These are phyloP conservation scores for Phytophthora ramorum DNA, from an alignment of 352 stramenopile genomes.

Conservation along the genomic window DNA sequence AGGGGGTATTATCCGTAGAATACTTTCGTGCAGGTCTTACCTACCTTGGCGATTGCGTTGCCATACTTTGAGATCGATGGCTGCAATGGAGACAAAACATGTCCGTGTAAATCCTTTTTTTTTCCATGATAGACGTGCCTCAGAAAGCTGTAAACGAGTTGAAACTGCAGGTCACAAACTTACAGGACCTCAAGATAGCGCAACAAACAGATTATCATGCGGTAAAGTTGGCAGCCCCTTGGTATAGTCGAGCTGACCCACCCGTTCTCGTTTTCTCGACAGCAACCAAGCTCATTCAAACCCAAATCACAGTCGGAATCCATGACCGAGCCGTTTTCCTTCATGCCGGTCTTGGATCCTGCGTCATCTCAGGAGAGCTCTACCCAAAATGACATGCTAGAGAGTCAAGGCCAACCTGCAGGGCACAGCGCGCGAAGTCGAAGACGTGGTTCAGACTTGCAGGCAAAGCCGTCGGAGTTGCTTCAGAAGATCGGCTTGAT, in stretches of 20 bases:
- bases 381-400: neutral
- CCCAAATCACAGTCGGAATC: neutral
- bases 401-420: neutral
- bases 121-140: neutral
- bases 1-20: too few species aligned
- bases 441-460: constrained; percentile 6
- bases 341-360: neutral
- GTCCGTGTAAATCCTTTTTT: neutral
- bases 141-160: too few species aligned
- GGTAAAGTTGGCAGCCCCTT: neutral
- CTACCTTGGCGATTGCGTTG: too few species aligned
- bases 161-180: neutral
- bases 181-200: neutral
- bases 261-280: neutral
- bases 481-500: constrained; percentile 26
- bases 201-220: neutral
- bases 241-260: neutral
- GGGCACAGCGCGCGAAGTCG: constrained; percentile 8
- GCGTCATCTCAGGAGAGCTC: constrained; percentile 5
- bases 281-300: neutral
- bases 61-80: too few species aligned
- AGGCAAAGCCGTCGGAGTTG: constrained; percentile 18
- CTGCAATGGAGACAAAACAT: too few species aligned
- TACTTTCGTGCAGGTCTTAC: too few species aligned
- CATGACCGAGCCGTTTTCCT: neutral